Conservation (phyloP, 306 rosid genomes). For the Mimosa pudica region DNA sequence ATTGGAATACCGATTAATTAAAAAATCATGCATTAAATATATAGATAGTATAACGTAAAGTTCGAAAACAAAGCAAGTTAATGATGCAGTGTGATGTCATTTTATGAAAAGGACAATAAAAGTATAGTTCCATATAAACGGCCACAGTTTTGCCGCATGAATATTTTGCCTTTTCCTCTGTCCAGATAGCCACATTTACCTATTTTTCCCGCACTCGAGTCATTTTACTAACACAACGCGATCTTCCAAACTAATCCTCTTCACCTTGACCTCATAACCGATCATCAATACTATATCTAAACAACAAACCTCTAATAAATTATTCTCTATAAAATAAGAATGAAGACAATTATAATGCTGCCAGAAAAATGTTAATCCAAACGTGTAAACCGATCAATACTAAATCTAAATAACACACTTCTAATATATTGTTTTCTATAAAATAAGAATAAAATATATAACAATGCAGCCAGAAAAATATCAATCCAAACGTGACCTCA, state of each 20-base stretch:
- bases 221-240: not conserved
- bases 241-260: not conserved
- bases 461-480: not conserved
- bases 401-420: not conserved
- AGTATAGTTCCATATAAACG: not conserved
- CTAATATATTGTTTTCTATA: not conserved
- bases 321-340: too few relatives aligned
- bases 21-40: not conserved
- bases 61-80: conserved; percentile 12
- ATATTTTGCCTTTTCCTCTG: not conserved
- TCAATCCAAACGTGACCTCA: too few relatives aligned
- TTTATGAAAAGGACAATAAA: conserved; percentile 24
- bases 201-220: not conserved
- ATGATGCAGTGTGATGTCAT: not conserved
- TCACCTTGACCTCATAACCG: conserved; percentile 15
- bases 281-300: not conserved
- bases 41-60: conserved; percentile 20
- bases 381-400: too few relatives aligned
- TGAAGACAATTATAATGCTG: too few relatives aligned
- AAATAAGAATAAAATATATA: not conserved
- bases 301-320: too few relatives aligned
- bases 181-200: not conserved
- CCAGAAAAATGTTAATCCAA: too few relatives aligned
- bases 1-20: not conserved
- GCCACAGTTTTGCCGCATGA: conserved; percentile 3